phyloP scores from a whole-genome alignment of 345 rosid genomes.

The Xanthoceras sorbifolium region DNA sequence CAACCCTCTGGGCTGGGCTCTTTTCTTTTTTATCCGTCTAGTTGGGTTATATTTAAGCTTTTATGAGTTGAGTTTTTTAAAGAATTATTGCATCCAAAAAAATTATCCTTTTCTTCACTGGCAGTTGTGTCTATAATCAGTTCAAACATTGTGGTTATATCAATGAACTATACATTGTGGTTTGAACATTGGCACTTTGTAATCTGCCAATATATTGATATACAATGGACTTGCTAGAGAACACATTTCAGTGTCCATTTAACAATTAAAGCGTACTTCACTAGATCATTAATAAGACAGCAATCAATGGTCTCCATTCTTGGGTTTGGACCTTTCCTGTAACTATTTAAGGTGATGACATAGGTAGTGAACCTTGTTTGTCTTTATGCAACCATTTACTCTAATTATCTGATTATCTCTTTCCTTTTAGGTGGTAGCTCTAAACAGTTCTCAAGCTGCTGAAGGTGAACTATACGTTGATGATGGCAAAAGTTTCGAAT shows the following conservation, averaged over 20 bases:
- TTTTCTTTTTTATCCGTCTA: background rate
- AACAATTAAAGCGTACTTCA: too few relatives aligned
- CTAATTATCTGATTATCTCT: background rate
- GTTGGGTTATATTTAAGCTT: background rate
- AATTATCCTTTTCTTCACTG: background rate
- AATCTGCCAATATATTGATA: background rate
- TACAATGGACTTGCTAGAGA: background rate
- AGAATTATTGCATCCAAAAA: too few relatives aligned
- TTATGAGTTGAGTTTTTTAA: too few relatives aligned
- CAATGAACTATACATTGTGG: too few relatives aligned
- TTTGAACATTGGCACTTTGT: background rate
- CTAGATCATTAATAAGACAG: too few relatives aligned
- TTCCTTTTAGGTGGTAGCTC: slow-evolving; percentile 71
- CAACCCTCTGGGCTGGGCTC: background rate
- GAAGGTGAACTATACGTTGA: slow-evolving; percentile 93
- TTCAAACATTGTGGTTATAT: background rate
- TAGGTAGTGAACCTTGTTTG: background rate
- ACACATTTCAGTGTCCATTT: background rate
- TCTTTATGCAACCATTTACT: background rate
- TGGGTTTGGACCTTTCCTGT: background rate
- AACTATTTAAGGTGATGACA: background rate
- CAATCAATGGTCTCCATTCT: background rate
- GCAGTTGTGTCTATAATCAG: background rate
- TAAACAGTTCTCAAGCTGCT: slow-evolving; percentile 85
- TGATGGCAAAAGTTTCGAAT: slow-evolving; percentile 86